These are phyloP conservation scores for Lachancea waltii DNA, from an alignment of 805 yeast species.

Conservation along the genomic window DNA sequence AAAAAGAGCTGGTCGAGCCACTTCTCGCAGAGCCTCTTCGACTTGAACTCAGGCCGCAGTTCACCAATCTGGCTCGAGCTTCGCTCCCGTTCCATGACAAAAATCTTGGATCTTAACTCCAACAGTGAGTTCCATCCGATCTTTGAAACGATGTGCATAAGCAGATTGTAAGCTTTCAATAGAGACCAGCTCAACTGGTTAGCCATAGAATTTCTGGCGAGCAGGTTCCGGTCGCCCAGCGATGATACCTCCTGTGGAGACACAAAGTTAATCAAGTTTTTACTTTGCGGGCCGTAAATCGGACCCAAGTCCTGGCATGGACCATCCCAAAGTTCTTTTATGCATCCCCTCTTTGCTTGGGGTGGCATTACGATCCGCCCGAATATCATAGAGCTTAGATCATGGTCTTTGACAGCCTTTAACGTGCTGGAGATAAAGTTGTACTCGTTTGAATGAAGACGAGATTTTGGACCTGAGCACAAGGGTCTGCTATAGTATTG, in stretches of 20 bases:
- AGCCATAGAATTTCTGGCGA: slow-evolving; percentile 27
- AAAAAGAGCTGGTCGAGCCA: slow-evolving; percentile 33
- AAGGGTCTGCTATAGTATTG: slow-evolving; percentile 26
- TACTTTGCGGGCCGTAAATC: slow-evolving; percentile 28
- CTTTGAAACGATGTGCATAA: slow-evolving; percentile 58
- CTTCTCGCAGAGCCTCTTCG: slow-evolving; percentile 29
- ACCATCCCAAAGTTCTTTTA: slow-evolving; percentile 22
- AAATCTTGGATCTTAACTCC: slow-evolving; percentile 57
- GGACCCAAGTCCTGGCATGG: slow-evolving; percentile 27
- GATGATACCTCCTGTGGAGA: slow-evolving; percentile 27
- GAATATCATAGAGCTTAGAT: slow-evolving; percentile 20
- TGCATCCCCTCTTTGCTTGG: slow-evolving; percentile 20
- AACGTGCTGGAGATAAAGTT: slow-evolving; percentile 20
- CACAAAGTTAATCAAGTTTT: slow-evolving; percentile 27
- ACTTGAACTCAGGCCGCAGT: slow-evolving; percentile 18
- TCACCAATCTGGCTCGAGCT: slow-evolving; percentile 4
- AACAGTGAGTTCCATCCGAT: slow-evolving; percentile 82
- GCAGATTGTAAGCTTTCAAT: slow-evolving; percentile 53
- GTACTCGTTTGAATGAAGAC: slow-evolving; percentile 22
- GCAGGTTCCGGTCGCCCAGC: slow-evolving; percentile 20
- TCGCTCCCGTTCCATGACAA: slow-evolving; percentile 76
- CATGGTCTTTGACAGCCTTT: slow-evolving; percentile 22
- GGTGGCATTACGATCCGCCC: slow-evolving; percentile 31
- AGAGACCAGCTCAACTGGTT: slow-evolving; percentile 26
- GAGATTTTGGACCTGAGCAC: slow-evolving; percentile 15